phyloP scores from a whole-genome alignment of 2,329 filamentous ascomycete genomes.

The Penicillium rolfsii region DNA sequence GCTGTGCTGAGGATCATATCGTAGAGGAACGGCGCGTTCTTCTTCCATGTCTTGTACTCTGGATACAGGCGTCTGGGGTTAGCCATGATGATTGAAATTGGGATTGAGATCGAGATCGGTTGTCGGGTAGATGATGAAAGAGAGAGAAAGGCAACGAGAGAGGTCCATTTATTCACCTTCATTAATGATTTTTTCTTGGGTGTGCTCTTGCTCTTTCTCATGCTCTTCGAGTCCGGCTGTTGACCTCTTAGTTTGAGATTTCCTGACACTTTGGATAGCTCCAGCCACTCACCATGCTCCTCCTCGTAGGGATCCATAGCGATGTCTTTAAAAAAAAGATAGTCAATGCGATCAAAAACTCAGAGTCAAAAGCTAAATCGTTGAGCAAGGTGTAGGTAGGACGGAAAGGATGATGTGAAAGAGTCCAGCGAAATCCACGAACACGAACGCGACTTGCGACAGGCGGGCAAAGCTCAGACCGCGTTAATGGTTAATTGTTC shows the following conservation, averaged over 20 bases:
- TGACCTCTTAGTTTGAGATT: slow-evolving; percentile 30
- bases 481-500: slow-evolving; percentile 36
- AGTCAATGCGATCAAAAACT: slow-evolving; percentile 6
- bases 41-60: slow-evolving; percentile 99
- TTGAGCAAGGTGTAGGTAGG: slow-evolving; percentile 7
- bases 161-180: slow-evolving; percentile 65
- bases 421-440: slow-evolving; percentile 21
- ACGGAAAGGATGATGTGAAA: slow-evolving; percentile 1
- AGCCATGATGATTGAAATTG: slow-evolving; percentile 6
- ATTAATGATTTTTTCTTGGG: slow-evolving; percentile 86
- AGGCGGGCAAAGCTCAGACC: slow-evolving; percentile 21
- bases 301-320: slow-evolving; percentile 45
- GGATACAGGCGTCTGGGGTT: slow-evolving; percentile 14
- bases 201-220: slow-evolving; percentile 67
- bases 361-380: neutral
- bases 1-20: slow-evolving; percentile 96
- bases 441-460: slow-evolving; percentile 16
- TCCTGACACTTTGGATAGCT: slow-evolving; percentile 13
- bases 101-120: neutral
- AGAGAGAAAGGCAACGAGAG: neutral
- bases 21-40: slow-evolving; percentile 97
- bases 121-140: neutral
- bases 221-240: slow-evolving; percentile 41
- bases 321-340: slow-evolving; percentile 1
- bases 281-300: slow-evolving; percentile 27